phyloP scores from a whole-genome alignment of 352 stramenopile genomes.

The Phytopythium delawarense region DNA sequence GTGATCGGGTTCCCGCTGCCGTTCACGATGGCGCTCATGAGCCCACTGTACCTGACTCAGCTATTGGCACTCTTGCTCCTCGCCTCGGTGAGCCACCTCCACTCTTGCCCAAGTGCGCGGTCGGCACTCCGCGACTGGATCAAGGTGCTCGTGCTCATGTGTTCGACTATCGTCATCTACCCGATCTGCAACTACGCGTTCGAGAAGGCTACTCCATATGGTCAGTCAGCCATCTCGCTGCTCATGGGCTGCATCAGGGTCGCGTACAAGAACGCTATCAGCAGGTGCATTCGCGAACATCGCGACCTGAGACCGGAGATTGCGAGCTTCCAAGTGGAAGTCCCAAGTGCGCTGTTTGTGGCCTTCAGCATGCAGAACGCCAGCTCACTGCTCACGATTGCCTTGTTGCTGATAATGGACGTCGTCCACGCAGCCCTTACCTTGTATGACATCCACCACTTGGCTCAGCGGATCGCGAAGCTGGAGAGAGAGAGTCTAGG shows the following conservation, averaged over 20 bases:
- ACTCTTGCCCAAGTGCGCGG: background rate
- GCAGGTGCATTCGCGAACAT: background rate
- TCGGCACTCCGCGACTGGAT: background rate
- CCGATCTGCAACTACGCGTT: conserved; percentile 1
- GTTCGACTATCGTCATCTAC: background rate
- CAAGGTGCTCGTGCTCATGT: background rate
- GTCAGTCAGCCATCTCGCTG: background rate
- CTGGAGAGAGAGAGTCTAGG: background rate
- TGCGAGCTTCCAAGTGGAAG: conserved; percentile 14
- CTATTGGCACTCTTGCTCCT: background rate
- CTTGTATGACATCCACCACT: conserved; percentile 10
- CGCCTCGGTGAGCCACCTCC: background rate
- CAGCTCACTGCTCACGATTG: conserved; percentile 20
- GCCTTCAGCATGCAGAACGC: conserved; percentile 24
- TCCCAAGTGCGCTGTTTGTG: conserved; percentile 20
- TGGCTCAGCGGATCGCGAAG: background rate
- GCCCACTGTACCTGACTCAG: background rate
- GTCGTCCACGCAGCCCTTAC: conserved; percentile 10
- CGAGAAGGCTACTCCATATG: background rate
- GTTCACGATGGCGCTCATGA: background rate
- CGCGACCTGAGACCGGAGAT: conserved; percentile 15
- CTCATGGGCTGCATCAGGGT: background rate
- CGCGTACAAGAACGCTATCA: background rate
- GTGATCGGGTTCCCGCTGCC: background rate
- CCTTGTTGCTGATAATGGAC: conserved; percentile 21